Evolutionary conservation across 2,329 filamentous ascomycete genomes (phyloP).

Genomic region (Colletotrichum sp.): DNA sequence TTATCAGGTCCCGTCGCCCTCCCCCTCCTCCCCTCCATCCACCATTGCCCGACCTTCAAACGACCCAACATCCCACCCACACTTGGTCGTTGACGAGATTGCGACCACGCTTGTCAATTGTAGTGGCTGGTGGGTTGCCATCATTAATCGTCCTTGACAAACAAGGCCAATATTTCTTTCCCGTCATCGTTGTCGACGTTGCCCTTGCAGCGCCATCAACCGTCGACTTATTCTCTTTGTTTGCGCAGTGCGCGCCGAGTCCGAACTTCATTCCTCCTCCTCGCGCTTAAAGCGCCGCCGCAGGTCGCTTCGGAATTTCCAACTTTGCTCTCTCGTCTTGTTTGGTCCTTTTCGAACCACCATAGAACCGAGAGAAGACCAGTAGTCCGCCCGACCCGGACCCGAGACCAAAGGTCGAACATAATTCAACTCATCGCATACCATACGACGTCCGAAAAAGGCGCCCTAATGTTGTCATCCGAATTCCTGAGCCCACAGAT

Average conservation of each 20-base stretch:
- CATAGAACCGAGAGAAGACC: neutral
- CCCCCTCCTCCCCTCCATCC: slow-evolving; percentile 17
- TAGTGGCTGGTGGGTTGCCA: slow-evolving; percentile 10
- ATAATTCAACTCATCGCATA: slow-evolving; percentile 5
- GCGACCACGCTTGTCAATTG: slow-evolving; percentile 6
- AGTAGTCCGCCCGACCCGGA: neutral
- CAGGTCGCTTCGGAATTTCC: neutral
- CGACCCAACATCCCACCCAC: slow-evolving; percentile 26
- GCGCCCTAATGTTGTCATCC: slow-evolving; percentile 31
- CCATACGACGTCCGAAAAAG: slow-evolving; percentile 10
- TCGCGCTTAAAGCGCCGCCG: neutral
- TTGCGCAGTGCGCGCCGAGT: slow-evolving; percentile 16
- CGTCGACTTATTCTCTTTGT: neutral
- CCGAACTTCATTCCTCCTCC: slow-evolving; percentile 2
- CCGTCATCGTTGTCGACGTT: neutral
- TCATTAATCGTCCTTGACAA: neutral
- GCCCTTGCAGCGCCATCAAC: neutral
- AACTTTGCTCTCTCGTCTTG: neutral
- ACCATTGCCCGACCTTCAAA: slow-evolving; percentile 17
- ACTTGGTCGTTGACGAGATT: slow-evolving; percentile 23
- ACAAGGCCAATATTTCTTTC: neutral
- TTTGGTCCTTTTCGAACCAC: neutral
- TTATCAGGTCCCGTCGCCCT: slow-evolving; percentile 27
- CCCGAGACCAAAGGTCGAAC: neutral
- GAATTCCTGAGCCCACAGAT: slow-evolving; percentile 24